Percentiles rank a stretch among this genome's conserved stretches.
Conservation (phyloP, 129 eudicot genomes). For the Oenanthe sinensis region DNA sequence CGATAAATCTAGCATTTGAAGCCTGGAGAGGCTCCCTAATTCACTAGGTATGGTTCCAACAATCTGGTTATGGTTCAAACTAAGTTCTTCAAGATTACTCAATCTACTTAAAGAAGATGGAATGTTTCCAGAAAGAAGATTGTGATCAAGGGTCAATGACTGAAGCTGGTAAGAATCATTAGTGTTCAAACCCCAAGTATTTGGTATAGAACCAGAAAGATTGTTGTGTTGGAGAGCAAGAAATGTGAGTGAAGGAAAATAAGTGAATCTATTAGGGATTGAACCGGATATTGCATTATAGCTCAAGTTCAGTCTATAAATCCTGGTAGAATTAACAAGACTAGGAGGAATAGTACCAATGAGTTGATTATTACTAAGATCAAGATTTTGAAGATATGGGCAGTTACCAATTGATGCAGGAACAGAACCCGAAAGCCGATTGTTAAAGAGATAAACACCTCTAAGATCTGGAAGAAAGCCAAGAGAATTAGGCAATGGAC, state of each 20-base stretch:
- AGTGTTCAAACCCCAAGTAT: conserved; percentile 34
- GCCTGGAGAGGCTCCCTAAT: conserved; percentile 34
- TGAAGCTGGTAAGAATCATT: conserved; percentile 26
- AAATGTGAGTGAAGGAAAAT: conserved; percentile 54
- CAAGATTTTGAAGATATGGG: conserved; percentile 51
- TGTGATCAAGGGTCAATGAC: conserved; percentile 63
- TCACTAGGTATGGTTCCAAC: conserved; percentile 50
- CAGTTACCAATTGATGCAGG: conserved; percentile 61
- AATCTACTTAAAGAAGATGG: conserved; percentile 60
- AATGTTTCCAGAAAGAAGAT: conserved; percentile 51
- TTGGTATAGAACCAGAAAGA: conserved; percentile 70
- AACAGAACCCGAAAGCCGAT: conserved; percentile 75
- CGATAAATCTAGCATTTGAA: conserved; percentile 52
- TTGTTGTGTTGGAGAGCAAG: conserved; percentile 74
- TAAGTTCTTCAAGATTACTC: conserved; percentile 43
- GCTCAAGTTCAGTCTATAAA: conserved; percentile 81
- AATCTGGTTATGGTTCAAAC: conserved; percentile 56
- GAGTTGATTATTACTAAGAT: conserved; percentile 73
- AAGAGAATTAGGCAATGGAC: conserved; percentile 61
- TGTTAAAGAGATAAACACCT: conserved; percentile 83
- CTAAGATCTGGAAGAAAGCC: conserved; percentile 66
- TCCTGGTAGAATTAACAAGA: conserved; percentile 50
- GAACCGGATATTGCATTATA: conserved; percentile 57
- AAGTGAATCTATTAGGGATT: conserved; percentile 46
- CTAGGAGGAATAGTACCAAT: conserved; percentile 55